Evolutionary conservation across 768 basidiomycete genomes (phyloP).

Genomic region (Myochromella boudieri): DNA sequence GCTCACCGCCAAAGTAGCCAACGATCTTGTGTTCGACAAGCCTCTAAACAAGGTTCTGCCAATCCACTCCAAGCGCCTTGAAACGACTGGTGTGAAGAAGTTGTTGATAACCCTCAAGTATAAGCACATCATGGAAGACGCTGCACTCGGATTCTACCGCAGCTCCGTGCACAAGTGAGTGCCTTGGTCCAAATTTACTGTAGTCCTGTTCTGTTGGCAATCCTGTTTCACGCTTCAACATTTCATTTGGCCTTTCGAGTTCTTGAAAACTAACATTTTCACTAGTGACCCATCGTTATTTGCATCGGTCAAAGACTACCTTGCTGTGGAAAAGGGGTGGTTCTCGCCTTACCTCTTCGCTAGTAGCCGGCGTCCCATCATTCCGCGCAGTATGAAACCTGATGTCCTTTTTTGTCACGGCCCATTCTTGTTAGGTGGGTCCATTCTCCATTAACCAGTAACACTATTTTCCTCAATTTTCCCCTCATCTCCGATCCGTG

Average conservation of each 20-base stretch:
- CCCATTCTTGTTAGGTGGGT: slow-evolving; percentile 54
- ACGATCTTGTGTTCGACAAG: slow-evolving; percentile 52
- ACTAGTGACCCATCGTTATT: slow-evolving; percentile 57
- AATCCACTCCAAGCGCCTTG: slow-evolving; percentile 49
- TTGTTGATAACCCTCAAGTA: slow-evolving; percentile 61
- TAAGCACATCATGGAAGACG: slow-evolving; percentile 58
- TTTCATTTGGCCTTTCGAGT: not conserved
- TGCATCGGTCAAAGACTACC: slow-evolving; percentile 59
- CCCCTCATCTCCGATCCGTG: not conserved
- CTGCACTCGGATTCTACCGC: slow-evolving; percentile 59
- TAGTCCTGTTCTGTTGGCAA: too few species aligned
- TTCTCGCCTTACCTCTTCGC: slow-evolving; percentile 68
- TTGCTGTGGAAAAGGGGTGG: slow-evolving; percentile 67
- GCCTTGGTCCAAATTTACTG: too few species aligned
- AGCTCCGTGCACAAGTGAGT: slow-evolving; percentile 56
- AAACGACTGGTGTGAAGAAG: slow-evolving; percentile 58
- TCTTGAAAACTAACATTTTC: too few species aligned
- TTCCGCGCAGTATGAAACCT: slow-evolving; percentile 61
- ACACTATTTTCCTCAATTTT: not conserved
- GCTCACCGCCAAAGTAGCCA: slow-evolving; percentile 44
- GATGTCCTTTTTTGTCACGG: slow-evolving; percentile 67
- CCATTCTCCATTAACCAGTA: not conserved
- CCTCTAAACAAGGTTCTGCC: slow-evolving; percentile 49
- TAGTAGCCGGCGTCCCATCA: slow-evolving; percentile 57
- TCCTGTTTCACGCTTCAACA: slow-evolving; percentile 1